Percentiles rank a stretch among this genome's conserved stretches.
phyloP scores from a whole-genome alignment of 2,329 filamentous ascomycete genomes.

The Elsinoe necatrix region DNA sequence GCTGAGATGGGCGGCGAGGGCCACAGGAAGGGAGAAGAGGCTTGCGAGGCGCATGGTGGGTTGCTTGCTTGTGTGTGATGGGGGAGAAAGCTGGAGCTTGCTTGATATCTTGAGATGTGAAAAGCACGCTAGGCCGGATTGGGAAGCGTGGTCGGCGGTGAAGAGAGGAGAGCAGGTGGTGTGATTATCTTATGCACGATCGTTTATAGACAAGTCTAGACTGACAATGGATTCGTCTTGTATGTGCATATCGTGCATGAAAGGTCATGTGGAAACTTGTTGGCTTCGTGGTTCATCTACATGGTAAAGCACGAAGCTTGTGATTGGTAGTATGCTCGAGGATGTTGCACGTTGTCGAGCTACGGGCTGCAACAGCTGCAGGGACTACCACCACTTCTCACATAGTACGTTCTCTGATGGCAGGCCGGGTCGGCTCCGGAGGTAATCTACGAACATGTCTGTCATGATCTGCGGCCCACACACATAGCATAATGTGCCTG shows the following conservation, averaged over 20 bases:
- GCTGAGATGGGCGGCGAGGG: slow-evolving; percentile 38
- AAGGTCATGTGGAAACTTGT: neutral
- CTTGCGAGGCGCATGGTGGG: slow-evolving; percentile 10
- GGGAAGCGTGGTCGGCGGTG: neutral
- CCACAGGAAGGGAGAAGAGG: slow-evolving; percentile 15
- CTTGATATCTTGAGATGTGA: slow-evolving; percentile 13
- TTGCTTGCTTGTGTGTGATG: neutral
- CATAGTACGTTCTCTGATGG: slow-evolving; percentile 35
- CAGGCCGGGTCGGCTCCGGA: slow-evolving; percentile 34
- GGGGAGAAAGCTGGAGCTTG: neutral
- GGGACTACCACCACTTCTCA: slow-evolving; percentile 44
- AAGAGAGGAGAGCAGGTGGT: neutral
- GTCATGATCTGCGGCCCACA: slow-evolving; percentile 44
- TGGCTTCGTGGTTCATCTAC: neutral
- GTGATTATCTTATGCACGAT: neutral
- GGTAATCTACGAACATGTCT: slow-evolving; percentile 36
- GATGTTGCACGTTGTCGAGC: neutral
- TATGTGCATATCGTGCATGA: neutral
- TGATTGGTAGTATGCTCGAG: neutral
- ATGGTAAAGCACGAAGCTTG: neutral
- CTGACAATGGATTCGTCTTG: neutral
- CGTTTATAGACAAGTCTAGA: neutral
- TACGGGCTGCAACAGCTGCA: neutral
- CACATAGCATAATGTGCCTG: slow-evolving; percentile 37
- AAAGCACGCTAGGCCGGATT: neutral